These are phyloP conservation scores for Triticum dicoccoides DNA, from an alignment of 176 grass and related monocot genomes.

Conservation along the genomic window DNA sequence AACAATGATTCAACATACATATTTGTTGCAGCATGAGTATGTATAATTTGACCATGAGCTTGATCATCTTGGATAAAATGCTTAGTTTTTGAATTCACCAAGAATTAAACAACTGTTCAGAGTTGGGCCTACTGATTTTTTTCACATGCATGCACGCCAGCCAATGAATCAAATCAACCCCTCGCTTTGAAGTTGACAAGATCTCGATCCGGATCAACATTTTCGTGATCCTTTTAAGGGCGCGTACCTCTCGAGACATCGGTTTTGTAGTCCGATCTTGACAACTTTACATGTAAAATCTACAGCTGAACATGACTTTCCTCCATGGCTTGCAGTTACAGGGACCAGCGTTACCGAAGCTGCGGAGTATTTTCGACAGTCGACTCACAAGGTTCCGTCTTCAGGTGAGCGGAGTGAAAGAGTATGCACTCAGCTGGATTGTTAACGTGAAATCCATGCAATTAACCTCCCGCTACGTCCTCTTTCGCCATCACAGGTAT, in stretches of 20 bases:
- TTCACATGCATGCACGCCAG: neutral
- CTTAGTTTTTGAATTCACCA: neutral
- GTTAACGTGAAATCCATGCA: neutral
- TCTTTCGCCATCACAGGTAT: neutral
- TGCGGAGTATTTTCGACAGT: neutral
- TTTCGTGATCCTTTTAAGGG: neutral
- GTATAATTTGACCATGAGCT: neutral
- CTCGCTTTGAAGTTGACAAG: neutral
- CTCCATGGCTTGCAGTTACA: neutral
- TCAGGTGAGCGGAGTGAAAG: constrained; percentile 15
- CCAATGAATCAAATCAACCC: neutral
- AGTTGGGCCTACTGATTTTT: neutral
- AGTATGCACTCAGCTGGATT: no score
- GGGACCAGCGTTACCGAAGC: constrained; percentile 4
- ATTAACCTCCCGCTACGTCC: neutral
- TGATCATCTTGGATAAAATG: neutral
- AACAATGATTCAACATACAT: neutral
- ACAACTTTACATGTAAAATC: neutral
- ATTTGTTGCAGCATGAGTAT: neutral
- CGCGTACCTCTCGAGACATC: neutral
- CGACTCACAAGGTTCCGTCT: constrained; percentile 21
- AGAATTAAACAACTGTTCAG: neutral
- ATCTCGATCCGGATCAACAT: neutral
- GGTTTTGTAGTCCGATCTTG: neutral
- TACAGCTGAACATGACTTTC: neutral